A percentile compares a stretch with the other conserved stretches of the same genome.
Evolutionary conservation across 176 grass and related monocot species (phyloP).

Genomic region (Secale cereale): DNA sequence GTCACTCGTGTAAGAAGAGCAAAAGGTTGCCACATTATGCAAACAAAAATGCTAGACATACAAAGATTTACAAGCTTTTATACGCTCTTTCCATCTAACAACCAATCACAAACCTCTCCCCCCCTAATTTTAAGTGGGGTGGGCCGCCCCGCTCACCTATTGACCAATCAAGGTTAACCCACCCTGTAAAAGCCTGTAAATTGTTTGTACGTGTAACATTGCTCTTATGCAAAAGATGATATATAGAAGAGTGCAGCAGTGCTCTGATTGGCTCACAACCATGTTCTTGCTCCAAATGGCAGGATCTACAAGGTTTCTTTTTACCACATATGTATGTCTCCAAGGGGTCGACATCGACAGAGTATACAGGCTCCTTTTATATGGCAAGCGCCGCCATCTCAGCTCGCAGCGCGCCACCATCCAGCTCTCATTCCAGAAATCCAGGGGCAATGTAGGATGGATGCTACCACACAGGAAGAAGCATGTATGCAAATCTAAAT

Average conservation of each 20-base stretch:
- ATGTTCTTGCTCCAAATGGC: neutral
- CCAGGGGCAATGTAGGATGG: neutral
- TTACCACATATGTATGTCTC: neutral
- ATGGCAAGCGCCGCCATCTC: neutral
- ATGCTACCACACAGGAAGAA: neutral
- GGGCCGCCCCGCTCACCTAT: no score
- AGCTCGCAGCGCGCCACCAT: neutral
- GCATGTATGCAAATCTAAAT: neutral
- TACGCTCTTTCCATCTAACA: no score
- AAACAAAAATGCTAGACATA: no score
- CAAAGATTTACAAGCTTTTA: no score
- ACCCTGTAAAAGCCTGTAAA: no score
- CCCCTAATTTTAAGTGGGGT: no score
- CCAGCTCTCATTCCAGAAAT: neutral
- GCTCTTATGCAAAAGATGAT: no score
- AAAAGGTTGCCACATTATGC: no score
- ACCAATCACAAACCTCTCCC: no score
- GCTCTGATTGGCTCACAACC: neutral
- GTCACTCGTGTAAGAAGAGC: no score
- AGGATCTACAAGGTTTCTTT: neutral
- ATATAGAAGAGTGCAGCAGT: neutral
- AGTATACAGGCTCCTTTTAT: neutral
- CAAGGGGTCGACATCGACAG: neutral
- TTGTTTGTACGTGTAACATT: no score
- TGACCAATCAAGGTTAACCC: no score